A percentile compares a stretch with the other conserved stretches of the same genome.
Conservation (phyloP, 2,329 filamentous ascomycete species). For the Fusarium compactum region DNA sequence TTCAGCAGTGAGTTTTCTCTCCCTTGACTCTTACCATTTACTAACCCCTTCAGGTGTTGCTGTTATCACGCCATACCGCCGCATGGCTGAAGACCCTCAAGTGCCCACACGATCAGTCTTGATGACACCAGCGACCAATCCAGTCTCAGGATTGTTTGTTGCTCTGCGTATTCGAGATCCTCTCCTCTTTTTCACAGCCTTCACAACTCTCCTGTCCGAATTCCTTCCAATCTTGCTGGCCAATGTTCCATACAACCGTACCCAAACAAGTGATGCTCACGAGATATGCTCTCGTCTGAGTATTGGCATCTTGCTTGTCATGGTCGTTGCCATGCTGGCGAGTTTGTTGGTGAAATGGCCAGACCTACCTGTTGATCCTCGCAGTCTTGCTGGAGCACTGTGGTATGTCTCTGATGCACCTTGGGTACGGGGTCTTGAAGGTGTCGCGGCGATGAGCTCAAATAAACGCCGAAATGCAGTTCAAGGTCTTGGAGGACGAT, state of each 20-base stretch:
- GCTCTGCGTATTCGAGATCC: conserved; percentile 48
- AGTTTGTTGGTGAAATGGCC: conserved; percentile 58
- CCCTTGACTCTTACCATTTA: fast-evolving
- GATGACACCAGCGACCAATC: conserved; percentile 57
- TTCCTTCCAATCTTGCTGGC: conserved; percentile 61
- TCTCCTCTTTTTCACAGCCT: conserved; percentile 56
- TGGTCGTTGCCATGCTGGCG: conserved; percentile 55
- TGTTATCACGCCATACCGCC: conserved; percentile 57
- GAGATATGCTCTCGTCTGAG: conserved; percentile 57
- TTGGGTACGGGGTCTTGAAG: conserved; percentile 33
- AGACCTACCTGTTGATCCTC: conserved; percentile 59
- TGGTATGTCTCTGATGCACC: conserved; percentile 53
- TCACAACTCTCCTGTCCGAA: conserved; percentile 59
- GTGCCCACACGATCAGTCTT: conserved; percentile 54
- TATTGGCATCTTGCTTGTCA: conserved; percentile 55
- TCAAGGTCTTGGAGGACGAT: conserved; percentile 29
- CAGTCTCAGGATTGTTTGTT: conserved; percentile 56
- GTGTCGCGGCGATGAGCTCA: conserved; percentile 32
- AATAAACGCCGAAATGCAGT: conserved; percentile 24
- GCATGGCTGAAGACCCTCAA: conserved; percentile 53
- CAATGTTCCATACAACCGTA: conserved; percentile 61
- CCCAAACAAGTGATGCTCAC: conserved; percentile 54
- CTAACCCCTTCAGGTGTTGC: conserved; percentile 50
- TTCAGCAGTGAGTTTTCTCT: conserved; percentile 52
- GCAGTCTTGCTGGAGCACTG: conserved; percentile 58